Conservation (phyloP, 2,329 filamentous ascomycete genomes). For the Aspergillus calidoustus region DNA sequence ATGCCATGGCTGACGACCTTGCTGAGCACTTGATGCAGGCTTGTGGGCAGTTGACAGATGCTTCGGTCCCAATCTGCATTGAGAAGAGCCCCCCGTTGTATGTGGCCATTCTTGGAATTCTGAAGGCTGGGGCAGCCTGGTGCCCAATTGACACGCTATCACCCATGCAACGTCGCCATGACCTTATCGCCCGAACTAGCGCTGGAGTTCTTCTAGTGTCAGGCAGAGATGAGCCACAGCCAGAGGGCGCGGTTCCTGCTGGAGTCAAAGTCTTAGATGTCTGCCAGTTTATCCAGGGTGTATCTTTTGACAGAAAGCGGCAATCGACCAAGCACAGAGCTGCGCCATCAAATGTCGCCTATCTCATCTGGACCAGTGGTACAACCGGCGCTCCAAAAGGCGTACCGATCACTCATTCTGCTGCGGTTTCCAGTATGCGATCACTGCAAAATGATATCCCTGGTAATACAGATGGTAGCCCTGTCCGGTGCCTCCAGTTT, state of each 20-base stretch:
- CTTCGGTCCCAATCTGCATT: conserved; percentile 45
- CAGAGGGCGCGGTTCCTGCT: conserved; percentile 32
- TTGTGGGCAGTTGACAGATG: conserved; percentile 31
- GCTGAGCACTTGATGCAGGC: conserved; percentile 34
- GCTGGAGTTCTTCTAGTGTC: conserved; percentile 36
- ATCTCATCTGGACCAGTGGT: conserved; percentile 48
- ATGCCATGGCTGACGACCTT: conserved; percentile 38
- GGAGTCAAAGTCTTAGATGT: conserved; percentile 37
- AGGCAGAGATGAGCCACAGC: conserved; percentile 26
- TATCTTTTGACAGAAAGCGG: neutral
- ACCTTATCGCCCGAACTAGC: conserved; percentile 43
- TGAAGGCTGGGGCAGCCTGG: conserved; percentile 50
- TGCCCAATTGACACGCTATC: conserved; percentile 48
- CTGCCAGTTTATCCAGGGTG: conserved; percentile 21
- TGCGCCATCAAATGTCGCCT: conserved; percentile 32
- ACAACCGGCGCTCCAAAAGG: conserved; percentile 46
- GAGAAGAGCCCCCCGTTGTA: conserved; percentile 44
- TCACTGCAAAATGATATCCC: conserved; percentile 40
- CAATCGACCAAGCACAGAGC: neutral
- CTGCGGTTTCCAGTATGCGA: conserved; percentile 42
- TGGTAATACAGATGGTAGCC: conserved; percentile 29
- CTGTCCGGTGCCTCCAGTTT: conserved; percentile 43
- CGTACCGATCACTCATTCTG: conserved; percentile 43
- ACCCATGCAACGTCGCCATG: conserved; percentile 43
- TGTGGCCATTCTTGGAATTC: conserved; percentile 47